Base-by-base conservation (phyloP, 768 basidiomycete species). In the Cystoderma amianthinum region DNA sequence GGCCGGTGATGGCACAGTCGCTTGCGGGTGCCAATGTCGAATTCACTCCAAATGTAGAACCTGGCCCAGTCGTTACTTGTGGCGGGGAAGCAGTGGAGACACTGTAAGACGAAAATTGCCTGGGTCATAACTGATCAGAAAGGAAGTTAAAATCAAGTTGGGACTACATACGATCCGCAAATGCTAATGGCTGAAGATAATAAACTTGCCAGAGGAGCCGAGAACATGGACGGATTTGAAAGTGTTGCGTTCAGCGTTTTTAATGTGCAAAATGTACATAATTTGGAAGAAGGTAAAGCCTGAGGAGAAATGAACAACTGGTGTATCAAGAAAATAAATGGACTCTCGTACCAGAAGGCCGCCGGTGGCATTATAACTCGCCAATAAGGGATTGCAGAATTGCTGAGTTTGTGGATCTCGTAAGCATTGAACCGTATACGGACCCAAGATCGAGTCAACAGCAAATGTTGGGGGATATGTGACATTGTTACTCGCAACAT, bases 211-310 rank as follows among this genome's bases (percentile, higher is more conserved):
- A 50, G 22, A 15, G 48, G 38, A 36, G 25, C 38, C 33, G 36
- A 57, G 44, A 46, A 54, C 15, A 36, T 48, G 10, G 38, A 32
- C 11, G 55, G 51, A 33, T 51, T 54, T 4, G 39, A 38, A 9
- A 58, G 43, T 1, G 56, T 55, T 6, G 45, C 41, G 22, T 54
- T 55, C 32, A 58, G 20, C 4, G 50, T 53, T 9, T 43, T 44
- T 11, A 58, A 41, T 10, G 45, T 46, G 41, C 56, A 58, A 32
- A 40, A 58, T 17, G 54, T 46, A 41, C 56, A 58, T 2, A 56
- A 36, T 41, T 58, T 36, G 12, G 42, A 23, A 18, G 39, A 43
- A 10, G 56, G 54, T 33, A 54, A 47, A 11, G n/a, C n/a, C n/a
- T n/a, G n/a, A n/a, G n/a, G n/a, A n/a, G n/a, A n/a, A n/a, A n/a